Evolutionary conservation across 768 basidiomycete genomes (phyloP), one percentile per base, ranked within the genome.

Genomic region (Leccinellum luteum): DNA sequence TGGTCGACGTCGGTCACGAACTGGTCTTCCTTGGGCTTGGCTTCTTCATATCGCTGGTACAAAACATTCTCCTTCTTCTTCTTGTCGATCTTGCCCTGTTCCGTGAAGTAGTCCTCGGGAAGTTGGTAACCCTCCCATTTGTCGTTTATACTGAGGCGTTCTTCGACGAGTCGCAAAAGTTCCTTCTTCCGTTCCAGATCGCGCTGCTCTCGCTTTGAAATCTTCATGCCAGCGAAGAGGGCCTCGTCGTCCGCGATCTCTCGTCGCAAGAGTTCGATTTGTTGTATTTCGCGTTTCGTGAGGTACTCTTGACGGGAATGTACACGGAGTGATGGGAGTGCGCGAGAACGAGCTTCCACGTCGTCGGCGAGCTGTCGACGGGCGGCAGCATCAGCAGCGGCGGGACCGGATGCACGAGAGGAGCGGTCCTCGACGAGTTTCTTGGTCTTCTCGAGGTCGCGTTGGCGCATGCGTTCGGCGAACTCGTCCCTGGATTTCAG

Each of bases 1-100:
- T 95, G 93, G 73, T 99, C 97, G 55, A 98, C 85, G 66, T 99
- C 97, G 1, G 96, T 98, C 3, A 92, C 85, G 70, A 98, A 98
- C 65, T 95, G 89, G 69, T 94, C 94, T 59, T 93, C 93, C 70
- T 92, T 90, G 0, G 86, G 88, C 69, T 89, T 91, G 9, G 89
- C 89, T 52, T 99, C 97, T 67, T 97, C 92, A 67, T 99, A 98
- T 38, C 97, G 92, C 65, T 90, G 83, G 72, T 97, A 98, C 52
- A 99, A 73, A 0, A 90, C 94, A 62, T 89, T 89, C 69, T 94
- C 85, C 69, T 97, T 94, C 75, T 92, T 93, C 79, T 97, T 94
- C 75, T 86, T 89, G 81, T 98, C 95, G 59, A 99, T 94, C 75
- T 95, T 97, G 28, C 97, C 97, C 71, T 98, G 94, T 66, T 96